Conservation (phyloP, 2,329 filamentous ascomycete genomes). For the Dothideomycetidae sp. region DNA sequence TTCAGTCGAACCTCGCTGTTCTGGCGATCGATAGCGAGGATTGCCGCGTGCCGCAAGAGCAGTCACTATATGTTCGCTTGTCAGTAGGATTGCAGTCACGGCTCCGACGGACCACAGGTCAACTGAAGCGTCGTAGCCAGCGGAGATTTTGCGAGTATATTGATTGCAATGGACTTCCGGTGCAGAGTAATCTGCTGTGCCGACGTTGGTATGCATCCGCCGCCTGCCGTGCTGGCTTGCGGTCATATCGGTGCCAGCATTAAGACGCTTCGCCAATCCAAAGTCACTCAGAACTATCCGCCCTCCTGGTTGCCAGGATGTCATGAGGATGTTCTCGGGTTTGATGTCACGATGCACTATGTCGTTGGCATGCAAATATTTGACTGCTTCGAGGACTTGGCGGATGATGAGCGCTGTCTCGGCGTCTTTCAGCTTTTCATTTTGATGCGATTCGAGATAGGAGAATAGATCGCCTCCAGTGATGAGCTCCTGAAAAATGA, state of each 20-base stretch:
- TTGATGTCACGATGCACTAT: slow-evolving; percentile 51
- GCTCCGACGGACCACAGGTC: slow-evolving; percentile 51
- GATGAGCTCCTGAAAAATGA: slow-evolving; percentile 47
- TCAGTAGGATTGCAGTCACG: slow-evolving; percentile 38
- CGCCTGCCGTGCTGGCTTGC: slow-evolving; percentile 8
- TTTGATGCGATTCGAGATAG: slow-evolving; percentile 38
- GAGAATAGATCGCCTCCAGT: slow-evolving; percentile 48
- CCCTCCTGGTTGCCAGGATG: slow-evolving; percentile 34
- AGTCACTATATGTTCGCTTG: slow-evolving; percentile 34
- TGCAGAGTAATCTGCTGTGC: slow-evolving; percentile 43
- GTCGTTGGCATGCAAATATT: slow-evolving; percentile 40
- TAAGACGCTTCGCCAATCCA: slow-evolving; percentile 37
- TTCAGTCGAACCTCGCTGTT: slow-evolving; percentile 4
- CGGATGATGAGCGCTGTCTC: slow-evolving; percentile 40
- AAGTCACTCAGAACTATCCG: slow-evolving; percentile 48
- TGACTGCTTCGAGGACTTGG: slow-evolving; percentile 43
- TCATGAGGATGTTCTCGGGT: slow-evolving; percentile 46
- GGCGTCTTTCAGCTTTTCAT: slow-evolving; percentile 30
- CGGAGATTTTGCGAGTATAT: not conserved
- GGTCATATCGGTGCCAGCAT: slow-evolving; percentile 14
- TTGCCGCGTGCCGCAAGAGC: not conserved
- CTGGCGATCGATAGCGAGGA: not conserved
- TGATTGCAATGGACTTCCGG: slow-evolving; percentile 33
- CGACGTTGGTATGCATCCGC: slow-evolving; percentile 41
- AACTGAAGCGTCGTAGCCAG: slow-evolving; percentile 42